Evolutionary conservation across 495 filamentous ascomycete genomes (phyloP).

Genomic region (Tuber indicum): DNA sequence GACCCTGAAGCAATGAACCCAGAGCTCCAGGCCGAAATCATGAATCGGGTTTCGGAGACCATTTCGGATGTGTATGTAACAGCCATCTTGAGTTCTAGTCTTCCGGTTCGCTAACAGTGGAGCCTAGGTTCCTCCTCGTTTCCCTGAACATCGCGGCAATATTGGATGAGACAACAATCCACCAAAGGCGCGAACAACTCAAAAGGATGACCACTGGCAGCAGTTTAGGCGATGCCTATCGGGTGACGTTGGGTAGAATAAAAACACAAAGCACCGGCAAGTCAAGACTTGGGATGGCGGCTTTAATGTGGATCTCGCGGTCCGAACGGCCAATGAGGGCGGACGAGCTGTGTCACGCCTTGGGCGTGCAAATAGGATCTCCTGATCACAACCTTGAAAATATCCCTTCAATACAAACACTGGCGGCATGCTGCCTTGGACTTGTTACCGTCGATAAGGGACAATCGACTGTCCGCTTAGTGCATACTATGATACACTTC

Average conservation of each 20-base stretch:
- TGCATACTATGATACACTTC: background rate
- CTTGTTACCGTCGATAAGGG: background rate
- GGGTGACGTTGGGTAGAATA: background rate
- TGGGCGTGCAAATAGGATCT: background rate
- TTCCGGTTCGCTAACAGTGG: too few species aligned
- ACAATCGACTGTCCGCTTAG: background rate
- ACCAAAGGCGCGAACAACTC: background rate
- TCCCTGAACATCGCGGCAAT: too few species aligned
- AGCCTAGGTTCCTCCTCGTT: too few species aligned
- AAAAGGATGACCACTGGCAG: background rate
- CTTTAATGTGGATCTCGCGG: background rate
- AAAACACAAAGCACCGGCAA: background rate
- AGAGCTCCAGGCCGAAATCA: background rate
- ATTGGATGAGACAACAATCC: background rate
- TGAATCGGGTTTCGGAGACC: background rate
- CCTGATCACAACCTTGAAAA: background rate
- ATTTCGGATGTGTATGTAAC: too few species aligned
- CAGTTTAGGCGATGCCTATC: background rate
- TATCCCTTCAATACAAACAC: background rate
- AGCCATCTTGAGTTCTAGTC: too few species aligned
- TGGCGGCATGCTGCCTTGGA: background rate
- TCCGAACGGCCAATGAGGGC: background rate
- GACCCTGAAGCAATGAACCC: background rate
- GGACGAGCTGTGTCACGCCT: background rate
- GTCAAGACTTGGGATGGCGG: background rate